Evolutionary conservation across 2,329 filamentous ascomycete species (phyloP), one percentile per base, ranked within the genome.

Genomic region (Microdochium bolleyi): DNA sequence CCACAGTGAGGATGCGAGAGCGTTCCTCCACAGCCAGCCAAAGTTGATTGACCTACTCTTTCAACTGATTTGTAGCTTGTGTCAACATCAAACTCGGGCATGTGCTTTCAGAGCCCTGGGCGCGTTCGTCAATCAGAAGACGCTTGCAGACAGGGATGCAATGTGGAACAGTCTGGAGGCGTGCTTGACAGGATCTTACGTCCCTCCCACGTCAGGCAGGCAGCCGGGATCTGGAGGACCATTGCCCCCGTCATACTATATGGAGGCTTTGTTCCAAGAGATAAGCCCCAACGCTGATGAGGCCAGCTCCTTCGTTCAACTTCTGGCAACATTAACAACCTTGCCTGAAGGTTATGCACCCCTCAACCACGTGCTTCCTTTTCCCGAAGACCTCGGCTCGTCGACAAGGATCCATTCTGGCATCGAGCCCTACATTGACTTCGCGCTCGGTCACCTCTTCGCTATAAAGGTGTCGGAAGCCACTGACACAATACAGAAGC

Each of bases 361-460:
- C 0, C 73, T 92, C 9, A 85, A 87, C 57, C 88, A 97, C 64
- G 77, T 76, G 1, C 73, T 99, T 3, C 87, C 92, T 0, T 99
- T 96, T 63, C 89, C 92, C 0, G 92, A 96, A 67, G 84, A 81
- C 41, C 76, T 99, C 9, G 92, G 92, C 3, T 83, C 84, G 16
- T 79, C 83, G 11, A 88, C 86, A 61, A 84, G 94, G 51, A 74
- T 75, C 61, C 84, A 85, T 70, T 84, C 91, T 14, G 94, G 95
- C 2, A 90, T 99, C 55, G 92, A 96, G 55, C 84, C 88, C 1
- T 99, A 96, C 61, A 78, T 97, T 53, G 95, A 99, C 69, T 96
- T 94, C 65, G 85, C 91, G 21, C 72, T 97, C 57, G 90, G 89
- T 16, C 80, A 86, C 53, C 82, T 95, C 16, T 88, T 95, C 61